phyloP scores from a whole-genome alignment of 2,329 filamentous ascomycete genomes.

The Rutstroemia sydowiana region DNA sequence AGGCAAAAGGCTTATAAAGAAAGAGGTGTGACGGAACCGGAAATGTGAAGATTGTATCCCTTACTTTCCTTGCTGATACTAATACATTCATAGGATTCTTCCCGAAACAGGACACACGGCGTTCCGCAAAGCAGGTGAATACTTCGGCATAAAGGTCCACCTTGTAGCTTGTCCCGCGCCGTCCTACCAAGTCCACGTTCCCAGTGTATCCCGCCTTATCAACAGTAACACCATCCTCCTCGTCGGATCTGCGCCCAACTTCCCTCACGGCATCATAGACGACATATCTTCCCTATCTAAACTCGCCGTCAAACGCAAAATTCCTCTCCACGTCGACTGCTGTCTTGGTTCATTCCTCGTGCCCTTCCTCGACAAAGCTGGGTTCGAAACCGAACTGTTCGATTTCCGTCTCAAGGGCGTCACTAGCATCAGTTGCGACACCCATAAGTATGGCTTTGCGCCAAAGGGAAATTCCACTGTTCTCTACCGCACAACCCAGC shows the following conservation, averaged over 20 bases:
- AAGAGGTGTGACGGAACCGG: constrained; percentile 81
- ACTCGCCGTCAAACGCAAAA: constrained; percentile 68
- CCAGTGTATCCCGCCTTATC: constrained; percentile 72
- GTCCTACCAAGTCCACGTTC: constrained; percentile 73
- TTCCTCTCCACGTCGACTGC: constrained; percentile 94
- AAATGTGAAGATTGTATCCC: constrained; percentile 59
- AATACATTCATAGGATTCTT: constrained; percentile 60
- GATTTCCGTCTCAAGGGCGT: constrained; percentile 94
- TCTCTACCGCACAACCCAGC: constrained; percentile 72
- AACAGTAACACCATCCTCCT: constrained; percentile 92
- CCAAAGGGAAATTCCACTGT: constrained; percentile 95
- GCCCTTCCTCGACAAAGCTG: constrained; percentile 85
- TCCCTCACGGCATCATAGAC: constrained; percentile 96
- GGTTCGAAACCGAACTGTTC: constrained; percentile 80
- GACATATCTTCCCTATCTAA: constrained; percentile 81
- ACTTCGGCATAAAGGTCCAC: constrained; percentile 95
- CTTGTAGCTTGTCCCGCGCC: constrained; percentile 82
- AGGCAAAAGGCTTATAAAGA: constrained; percentile 83
- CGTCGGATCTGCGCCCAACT: constrained; percentile 93
- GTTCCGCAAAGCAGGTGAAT: constrained; percentile 89
- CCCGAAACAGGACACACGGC: constrained; percentile 93
- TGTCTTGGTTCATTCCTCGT: constrained; percentile 94
- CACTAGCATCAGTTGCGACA: constrained; percentile 92
- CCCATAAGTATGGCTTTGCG: constrained; percentile 98
- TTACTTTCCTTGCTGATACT: constrained; percentile 18